Conservation (phyloP, 805 yeast genomes). For the Millerozyma miso region DNA sequence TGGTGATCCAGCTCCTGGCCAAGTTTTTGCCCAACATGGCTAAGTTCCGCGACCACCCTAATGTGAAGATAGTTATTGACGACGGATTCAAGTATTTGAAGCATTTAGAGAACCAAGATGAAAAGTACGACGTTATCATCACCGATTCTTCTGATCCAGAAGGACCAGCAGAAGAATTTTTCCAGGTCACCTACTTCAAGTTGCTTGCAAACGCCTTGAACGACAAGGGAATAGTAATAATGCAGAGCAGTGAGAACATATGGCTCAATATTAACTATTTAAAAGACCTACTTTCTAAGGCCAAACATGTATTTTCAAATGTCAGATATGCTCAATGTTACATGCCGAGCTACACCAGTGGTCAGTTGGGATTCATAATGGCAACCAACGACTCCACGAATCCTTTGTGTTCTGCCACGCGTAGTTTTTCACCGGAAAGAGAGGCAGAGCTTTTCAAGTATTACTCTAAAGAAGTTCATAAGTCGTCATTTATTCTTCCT, state of each 20-base stretch:
- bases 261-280: slow-evolving; percentile 66
- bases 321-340: slow-evolving; percentile 72
- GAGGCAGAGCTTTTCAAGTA: slow-evolving; percentile 56
- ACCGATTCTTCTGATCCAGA: slow-evolving; percentile 95
- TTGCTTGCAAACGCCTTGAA: slow-evolving; percentile 61
- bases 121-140: slow-evolving; percentile 75
- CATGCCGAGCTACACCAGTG: slow-evolving; percentile 85
- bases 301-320: slow-evolving; percentile 52
- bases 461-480: slow-evolving; percentile 64
- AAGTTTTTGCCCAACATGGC: slow-evolving; percentile 79
- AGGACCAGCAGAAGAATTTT: slow-evolving; percentile 90
- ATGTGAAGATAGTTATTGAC: slow-evolving; percentile 61
- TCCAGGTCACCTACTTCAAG: slow-evolving; percentile 72
- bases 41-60: slow-evolving; percentile 54
- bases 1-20: slow-evolving; percentile 68
- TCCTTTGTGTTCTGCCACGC: slow-evolving; percentile 48
- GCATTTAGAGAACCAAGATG: slow-evolving; percentile 19
- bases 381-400: slow-evolving; percentile 54
- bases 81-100: slow-evolving; percentile 83
- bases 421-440: slow-evolving; percentile 38
- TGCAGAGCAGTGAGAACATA: slow-evolving; percentile 73
- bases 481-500: slow-evolving; percentile 73
- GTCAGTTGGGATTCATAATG: slow-evolving; percentile 76
- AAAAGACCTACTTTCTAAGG: slow-evolving; percentile 42
- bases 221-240: slow-evolving; percentile 64